These are phyloP conservation scores for Leishmania arabica DNA, from an alignment of 208 protist genomes.

Conservation along the genomic window DNA sequence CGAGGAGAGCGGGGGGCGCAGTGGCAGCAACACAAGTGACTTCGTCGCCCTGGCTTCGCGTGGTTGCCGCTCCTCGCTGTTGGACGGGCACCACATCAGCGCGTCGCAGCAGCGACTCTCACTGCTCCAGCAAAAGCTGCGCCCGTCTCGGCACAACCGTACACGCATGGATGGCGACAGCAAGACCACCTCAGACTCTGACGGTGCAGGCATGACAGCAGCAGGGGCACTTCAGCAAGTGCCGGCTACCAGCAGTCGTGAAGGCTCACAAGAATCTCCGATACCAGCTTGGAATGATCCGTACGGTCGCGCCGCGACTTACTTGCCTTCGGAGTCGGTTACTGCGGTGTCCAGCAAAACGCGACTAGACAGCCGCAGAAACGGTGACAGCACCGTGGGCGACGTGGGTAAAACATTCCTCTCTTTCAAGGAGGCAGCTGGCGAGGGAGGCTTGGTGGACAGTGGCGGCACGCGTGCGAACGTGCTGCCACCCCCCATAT, in stretches of 20 bases:
- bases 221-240: neutral
- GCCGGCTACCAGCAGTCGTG: neutral
- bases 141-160: conserved; percentile 15
- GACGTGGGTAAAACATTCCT: neutral
- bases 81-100: conserved; percentile 7
- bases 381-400: neutral
- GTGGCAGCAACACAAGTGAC: neutral
- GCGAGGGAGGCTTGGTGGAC: neutral
- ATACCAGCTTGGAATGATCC: neutral
- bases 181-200: neutral
- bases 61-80: conserved; percentile 11
- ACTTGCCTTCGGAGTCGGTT: neutral
- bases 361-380: neutral
- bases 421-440: neutral
- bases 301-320: neutral
- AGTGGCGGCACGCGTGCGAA: conserved; percentile 4
- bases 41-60: neutral
- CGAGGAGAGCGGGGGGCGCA: neutral
- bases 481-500: conserved; percentile 24
- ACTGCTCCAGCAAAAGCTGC: conserved; percentile 16
- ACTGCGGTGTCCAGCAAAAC: neutral
- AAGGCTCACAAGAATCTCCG: neutral
- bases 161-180: neutral
- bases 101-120: neutral
- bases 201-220: neutral